Evolutionary conservation across 2,329 filamentous ascomycete genomes (phyloP).

Genomic region (Aspergillus arachidicola): DNA sequence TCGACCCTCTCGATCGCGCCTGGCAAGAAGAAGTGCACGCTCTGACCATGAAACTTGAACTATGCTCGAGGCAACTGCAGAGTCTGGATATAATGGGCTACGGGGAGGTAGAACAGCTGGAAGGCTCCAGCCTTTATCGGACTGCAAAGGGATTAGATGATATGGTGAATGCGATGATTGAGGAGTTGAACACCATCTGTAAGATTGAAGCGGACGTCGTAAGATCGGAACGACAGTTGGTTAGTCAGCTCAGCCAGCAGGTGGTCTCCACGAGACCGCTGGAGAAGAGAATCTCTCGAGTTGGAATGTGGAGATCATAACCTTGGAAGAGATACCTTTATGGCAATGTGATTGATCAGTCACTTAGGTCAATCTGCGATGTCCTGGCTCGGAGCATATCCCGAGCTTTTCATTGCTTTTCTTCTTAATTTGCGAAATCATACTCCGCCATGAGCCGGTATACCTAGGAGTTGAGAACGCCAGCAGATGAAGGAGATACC

Average conservation of each 20-base stretch:
- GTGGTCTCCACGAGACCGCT: slow-evolving; percentile 18
- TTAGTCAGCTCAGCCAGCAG: slow-evolving; percentile 33
- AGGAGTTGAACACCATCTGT: slow-evolving; percentile 40
- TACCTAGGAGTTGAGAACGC: background rate
- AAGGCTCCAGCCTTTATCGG: slow-evolving; percentile 36
- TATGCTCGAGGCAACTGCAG: slow-evolving; percentile 38
- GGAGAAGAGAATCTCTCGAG: slow-evolving; percentile 17
- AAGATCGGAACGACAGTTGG: slow-evolving; percentile 35
- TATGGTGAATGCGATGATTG: slow-evolving; percentile 37
- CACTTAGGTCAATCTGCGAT: background rate
- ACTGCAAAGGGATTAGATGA: slow-evolving; percentile 31
- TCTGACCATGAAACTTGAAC: slow-evolving; percentile 37
- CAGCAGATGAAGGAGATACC: background rate
- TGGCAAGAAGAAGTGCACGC: slow-evolving; percentile 40
- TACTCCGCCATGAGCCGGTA: background rate
- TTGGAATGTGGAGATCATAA: slow-evolving; percentile 32
- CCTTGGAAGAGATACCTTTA: slow-evolving; percentile 6
- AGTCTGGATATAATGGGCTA: slow-evolving; percentile 39
- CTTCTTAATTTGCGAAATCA: background rate
- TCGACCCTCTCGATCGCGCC: slow-evolving; percentile 35
- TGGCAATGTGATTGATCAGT: background rate
- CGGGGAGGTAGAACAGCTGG: slow-evolving; percentile 23
- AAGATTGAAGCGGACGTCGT: slow-evolving; percentile 40
- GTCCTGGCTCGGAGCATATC: background rate
- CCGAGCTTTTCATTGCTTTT: background rate